Conservation (phyloP, 2,329 filamentous ascomycete species). For the Beauveria australis region DNA sequence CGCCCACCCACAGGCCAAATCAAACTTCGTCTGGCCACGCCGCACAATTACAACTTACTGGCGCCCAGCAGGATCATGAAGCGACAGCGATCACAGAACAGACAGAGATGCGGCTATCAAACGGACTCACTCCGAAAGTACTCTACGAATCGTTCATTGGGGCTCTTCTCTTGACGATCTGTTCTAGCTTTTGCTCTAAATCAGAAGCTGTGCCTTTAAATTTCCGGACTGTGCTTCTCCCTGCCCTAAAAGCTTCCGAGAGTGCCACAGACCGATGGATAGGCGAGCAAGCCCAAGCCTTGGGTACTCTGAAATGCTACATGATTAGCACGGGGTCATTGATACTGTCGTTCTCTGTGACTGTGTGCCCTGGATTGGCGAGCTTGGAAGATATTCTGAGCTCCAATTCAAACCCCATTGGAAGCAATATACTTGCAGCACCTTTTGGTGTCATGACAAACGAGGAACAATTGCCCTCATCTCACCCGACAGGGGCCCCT, state of each 20-base stretch:
- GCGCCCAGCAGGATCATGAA: conserved; percentile 19
- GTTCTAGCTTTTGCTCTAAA: conserved; percentile 39
- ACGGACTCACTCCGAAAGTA: conserved; percentile 27
- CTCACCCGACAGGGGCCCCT: conserved; percentile 24
- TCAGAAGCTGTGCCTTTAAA: conserved; percentile 45
- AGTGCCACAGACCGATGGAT: conserved; percentile 22
- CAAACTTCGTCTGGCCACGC: neutral
- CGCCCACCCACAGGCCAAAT: neutral
- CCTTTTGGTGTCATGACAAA: conserved; percentile 39
- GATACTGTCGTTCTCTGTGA: conserved; percentile 40
- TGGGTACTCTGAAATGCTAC: conserved; percentile 46
- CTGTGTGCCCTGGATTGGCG: conserved; percentile 38
- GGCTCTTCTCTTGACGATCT: conserved; percentile 43
- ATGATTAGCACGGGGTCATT: conserved; percentile 49
- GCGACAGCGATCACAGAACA: conserved; percentile 10
- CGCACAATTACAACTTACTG: conserved; percentile 9
- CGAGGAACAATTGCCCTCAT: conserved; percentile 16
- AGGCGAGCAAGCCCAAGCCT: conserved; percentile 21
- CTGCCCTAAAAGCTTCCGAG: conserved; percentile 21
- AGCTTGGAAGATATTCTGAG: conserved; percentile 36
- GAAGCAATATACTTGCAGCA: conserved; percentile 42
- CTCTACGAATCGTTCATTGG: conserved; percentile 47
- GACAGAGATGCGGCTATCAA: conserved; percentile 17
- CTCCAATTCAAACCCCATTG: conserved; percentile 30
- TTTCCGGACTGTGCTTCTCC: conserved; percentile 42